Base-by-base conservation (phyloP, 805 yeast species). In the Alloascoidea hylecoeti region DNA sequence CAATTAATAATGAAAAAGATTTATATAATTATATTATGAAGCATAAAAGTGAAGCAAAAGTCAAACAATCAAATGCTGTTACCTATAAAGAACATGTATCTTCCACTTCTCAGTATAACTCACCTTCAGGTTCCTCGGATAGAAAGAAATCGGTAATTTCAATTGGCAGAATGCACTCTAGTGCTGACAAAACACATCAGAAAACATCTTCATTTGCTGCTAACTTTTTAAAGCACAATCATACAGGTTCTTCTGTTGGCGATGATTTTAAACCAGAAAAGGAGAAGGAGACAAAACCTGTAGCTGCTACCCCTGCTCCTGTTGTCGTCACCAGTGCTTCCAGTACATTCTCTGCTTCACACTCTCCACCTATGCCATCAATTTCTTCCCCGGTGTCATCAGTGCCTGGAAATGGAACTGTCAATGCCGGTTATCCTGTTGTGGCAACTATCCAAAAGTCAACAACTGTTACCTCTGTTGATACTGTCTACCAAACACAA, bases 1-100 rank as follows among this genome's bases (percentile, higher is more conserved):
- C 77, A 4, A 68, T 80, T 34, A 80, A 78, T 47, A 76, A 75
- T 51, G 92, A 81, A 48, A 69, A 64, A 49, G 83, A 78, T 49
- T 58, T 82, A 34, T 79, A 74, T 55, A 62, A 68, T 23, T 78
- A 70, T 47, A 57, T 82, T 36, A 48, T 70, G 44, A 69, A 65
- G 43, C 61, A 64, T 46, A 53, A 60, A 33, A 60, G 55, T 33
- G 61, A 59, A 37, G 53, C 2, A 41, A 55, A 3, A 35, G 51
- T 37, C 49, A 64, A 38, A 60, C 63, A 45, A 59, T 63, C 51
- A 56, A 61, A 89, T 0, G 78, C 81, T 4, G 81, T 23, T 9
- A 9, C 78, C 37, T 82, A 81, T 55, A 67, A 66, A 39, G 73
- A 72, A 34, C 89, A 82, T 56, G 13, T n/a, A 23, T 9, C 30